Evolutionary conservation across 768 basidiomycete species (phyloP).

Genomic region (Gautieria morchelliformis): DNA sequence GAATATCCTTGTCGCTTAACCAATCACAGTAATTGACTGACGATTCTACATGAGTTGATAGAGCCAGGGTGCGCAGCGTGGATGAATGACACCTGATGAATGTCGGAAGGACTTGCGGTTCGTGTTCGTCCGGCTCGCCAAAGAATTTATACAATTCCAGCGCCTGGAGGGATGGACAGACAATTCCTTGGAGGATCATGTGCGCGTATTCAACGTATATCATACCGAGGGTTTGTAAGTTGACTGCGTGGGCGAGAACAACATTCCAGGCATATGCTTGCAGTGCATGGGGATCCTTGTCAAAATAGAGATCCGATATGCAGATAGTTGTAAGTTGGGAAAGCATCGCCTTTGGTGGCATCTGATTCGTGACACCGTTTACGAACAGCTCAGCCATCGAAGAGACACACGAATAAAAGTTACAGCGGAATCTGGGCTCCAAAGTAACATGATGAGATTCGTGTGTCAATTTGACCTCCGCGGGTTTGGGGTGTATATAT

Average conservation of each 20-base stretch:
- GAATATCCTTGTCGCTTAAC: neutral
- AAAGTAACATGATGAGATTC: neutral
- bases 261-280: neutral
- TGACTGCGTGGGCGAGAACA: neutral
- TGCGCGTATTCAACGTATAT: neutral
- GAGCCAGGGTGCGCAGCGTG: neutral
- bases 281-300: neutral
- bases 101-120: neutral
- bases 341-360: neutral
- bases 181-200: neutral
- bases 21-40: neutral
- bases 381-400: neutral
- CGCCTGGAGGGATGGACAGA: neutral
- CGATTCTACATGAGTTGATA: neutral
- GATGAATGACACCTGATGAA: neutral
- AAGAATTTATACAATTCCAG: neutral
- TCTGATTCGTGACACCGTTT: neutral
- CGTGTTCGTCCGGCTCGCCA: neutral
- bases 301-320: neutral
- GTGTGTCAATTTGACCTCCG: neutral
- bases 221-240: neutral
- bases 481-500: neutral
- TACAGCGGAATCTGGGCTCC: neutral
- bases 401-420: neutral
- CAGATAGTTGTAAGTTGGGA: neutral